phyloP scores from a whole-genome alignment of 352 stramenopile species.

The Phytopythium boreale region DNA sequence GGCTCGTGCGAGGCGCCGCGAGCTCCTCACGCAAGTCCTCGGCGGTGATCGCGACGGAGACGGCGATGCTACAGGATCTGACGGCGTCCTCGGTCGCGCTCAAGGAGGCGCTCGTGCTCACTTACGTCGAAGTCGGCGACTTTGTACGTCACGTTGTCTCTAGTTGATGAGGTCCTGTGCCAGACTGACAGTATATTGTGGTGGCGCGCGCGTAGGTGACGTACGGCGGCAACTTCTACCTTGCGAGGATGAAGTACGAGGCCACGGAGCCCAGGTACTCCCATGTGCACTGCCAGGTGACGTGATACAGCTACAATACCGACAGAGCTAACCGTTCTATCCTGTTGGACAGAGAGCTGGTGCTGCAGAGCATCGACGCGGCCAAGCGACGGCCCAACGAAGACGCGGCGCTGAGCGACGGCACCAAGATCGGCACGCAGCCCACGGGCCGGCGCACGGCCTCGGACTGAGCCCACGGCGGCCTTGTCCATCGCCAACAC shows the following conservation, averaged over 20 bases:
- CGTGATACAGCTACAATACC: not conserved
- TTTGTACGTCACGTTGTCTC: constrained; percentile 32
- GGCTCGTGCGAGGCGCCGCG: constrained; percentile 22
- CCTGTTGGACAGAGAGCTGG: not conserved
- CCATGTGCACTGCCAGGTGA: not conserved
- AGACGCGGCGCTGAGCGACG: constrained; percentile 9
- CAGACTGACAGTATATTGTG: not conserved
- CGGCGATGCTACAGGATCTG: constrained; percentile 48
- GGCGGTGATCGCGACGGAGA: constrained; percentile 36
- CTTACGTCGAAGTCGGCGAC: constrained; percentile 72
- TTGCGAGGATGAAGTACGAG: constrained; percentile 64
- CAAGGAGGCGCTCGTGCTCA: constrained; percentile 58
- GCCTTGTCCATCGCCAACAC: not conserved
- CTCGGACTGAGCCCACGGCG: not conserved
- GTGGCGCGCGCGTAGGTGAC: constrained; percentile 19
- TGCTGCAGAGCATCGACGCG: constrained; percentile 25
- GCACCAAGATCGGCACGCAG: constrained; percentile 6
- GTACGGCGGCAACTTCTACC: constrained; percentile 59
- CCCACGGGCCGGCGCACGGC: not conserved
- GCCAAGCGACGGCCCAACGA: constrained; percentile 14
- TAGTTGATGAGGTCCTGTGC: not conserved
- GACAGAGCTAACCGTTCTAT: not conserved
- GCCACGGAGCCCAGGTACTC: constrained; percentile 36
- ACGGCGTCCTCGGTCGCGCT: constrained; percentile 22
- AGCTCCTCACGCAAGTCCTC: constrained; percentile 17